phyloP scores from a whole-genome alignment of 2,329 filamentous ascomycete genomes.

The Neonectria ditissima region DNA sequence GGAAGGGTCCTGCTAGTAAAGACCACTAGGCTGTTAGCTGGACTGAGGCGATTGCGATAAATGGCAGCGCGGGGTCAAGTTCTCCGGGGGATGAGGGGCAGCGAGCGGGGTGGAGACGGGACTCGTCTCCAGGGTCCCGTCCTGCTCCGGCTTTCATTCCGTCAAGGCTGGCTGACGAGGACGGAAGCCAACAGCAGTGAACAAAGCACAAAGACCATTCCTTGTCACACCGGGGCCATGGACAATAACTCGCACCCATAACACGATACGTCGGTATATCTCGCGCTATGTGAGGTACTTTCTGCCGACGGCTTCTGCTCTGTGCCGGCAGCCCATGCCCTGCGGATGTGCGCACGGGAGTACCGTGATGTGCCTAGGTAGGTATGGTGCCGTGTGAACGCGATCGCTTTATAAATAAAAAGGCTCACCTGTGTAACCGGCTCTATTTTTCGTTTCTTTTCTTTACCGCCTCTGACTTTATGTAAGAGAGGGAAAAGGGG shows the following conservation, averaged over 20 bases:
- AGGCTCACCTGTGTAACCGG: not conserved
- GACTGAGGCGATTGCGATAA: conserved; percentile 1
- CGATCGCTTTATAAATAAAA: not conserved
- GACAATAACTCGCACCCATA: not conserved
- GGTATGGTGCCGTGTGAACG: not conserved
- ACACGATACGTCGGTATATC: not conserved
- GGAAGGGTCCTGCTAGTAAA: not conserved
- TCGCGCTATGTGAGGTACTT: not conserved
- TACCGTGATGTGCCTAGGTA: not conserved
- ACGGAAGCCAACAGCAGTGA: not conserved
- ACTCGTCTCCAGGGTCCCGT: not conserved
- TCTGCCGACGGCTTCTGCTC: not conserved
- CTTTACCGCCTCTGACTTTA: not conserved
- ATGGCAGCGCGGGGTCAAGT: conserved; percentile 3
- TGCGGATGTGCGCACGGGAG: not conserved
- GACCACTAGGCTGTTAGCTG: not conserved
- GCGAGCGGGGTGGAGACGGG: not conserved
- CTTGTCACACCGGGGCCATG: not conserved
- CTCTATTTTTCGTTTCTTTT: no score
- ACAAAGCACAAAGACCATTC: not conserved
- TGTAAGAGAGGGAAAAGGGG: not conserved
- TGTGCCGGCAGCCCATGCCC: not conserved
- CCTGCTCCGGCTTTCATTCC: not conserved
- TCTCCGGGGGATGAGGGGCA: conserved; percentile 10
- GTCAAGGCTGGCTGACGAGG: not conserved